Evolutionary conservation across 495 filamentous ascomycete species (phyloP), one percentile per base, ranked within the genome.

Genomic region (Parachaetomium inaequale): DNA sequence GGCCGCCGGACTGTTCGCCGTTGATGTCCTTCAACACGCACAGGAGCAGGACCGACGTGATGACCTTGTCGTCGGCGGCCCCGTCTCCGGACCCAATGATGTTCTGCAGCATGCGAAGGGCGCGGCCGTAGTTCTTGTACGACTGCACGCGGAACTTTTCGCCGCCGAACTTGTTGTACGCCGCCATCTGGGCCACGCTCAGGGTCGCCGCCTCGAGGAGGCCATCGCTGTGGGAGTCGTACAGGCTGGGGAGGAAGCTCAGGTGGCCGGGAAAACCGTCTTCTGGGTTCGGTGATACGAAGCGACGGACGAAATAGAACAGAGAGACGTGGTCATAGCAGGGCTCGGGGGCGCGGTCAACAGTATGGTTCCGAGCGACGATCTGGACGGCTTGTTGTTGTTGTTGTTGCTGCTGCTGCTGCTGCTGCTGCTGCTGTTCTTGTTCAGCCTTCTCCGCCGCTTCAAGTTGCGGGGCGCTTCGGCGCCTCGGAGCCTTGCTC

Each of bases 111-210:
- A 42, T 61, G 7, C 52, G 55, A 19, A 68, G 17, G 26, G 66
- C 63, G 23, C 55, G 55, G n/a, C 55, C 43, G 15, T 58, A 66
- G 49, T 69, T 66, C 28, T 40, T 42, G 55, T 69, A 69, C 7
- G 66, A 63, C 50, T 64, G 57, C 2, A 63, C n/a, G 14, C 64
- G 52, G 46, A 69, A 69, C 25, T 61, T 58, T 14, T 61, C 42
- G 43, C 64, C 64, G 14, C 66, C 63, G 28, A 66, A 66, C n/a
- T 66, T 59, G 60, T 69, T 69, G 60, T 69, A 69, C 5, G 66
- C 66, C 17, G 64, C 66, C 66, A 64, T 66, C 50, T 69, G 66
- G 7, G 66, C 66, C 17, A 66, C 63, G 26, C 60, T 64, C 28
- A 66, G 42, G 21, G 64, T 66, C 17, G 66, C 42, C 40, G 15